These are phyloP conservation scores for Rubia occidens DNA, from an alignment of 305 asterid genomes.

Conservation along the genomic window DNA sequence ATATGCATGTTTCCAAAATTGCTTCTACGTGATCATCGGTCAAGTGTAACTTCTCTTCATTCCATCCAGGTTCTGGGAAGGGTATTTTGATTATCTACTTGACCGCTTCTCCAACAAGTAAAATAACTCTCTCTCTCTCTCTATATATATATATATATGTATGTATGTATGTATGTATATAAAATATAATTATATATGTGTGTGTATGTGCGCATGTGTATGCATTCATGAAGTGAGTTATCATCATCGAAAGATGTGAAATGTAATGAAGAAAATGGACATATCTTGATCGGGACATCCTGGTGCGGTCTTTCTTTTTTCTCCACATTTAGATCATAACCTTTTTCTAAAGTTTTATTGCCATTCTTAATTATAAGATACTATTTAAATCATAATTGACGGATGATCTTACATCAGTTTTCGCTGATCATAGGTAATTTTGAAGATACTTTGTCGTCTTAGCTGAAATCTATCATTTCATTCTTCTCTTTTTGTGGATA, in stretches of 20 bases:
- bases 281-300: not conserved
- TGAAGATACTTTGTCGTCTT: not conserved
- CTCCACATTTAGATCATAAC: not conserved
- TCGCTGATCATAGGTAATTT: not conserved
- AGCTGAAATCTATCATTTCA: not conserved
- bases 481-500: not conserved
- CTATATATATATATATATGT: not conserved
- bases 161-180: no score
- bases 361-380: not conserved
- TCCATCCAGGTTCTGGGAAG: constrained; percentile 89
- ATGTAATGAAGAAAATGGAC: not conserved
- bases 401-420: not conserved
- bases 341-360: not conserved
- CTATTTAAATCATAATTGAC: not conserved
- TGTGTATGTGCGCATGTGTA: no score
- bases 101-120: constrained; percentile 89
- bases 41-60: constrained; percentile 7
- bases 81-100: constrained; percentile 77
- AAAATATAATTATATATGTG: no score
- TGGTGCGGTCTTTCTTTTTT: not conserved
- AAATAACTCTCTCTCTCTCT: constrained; percentile 20
- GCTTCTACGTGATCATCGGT: not conserved
- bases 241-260: not conserved
- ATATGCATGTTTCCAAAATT: not conserved
- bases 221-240: not conserved